Evolutionary conservation across 768 basidiomycete genomes (phyloP).

Genomic region (Serendipita sp.): DNA sequence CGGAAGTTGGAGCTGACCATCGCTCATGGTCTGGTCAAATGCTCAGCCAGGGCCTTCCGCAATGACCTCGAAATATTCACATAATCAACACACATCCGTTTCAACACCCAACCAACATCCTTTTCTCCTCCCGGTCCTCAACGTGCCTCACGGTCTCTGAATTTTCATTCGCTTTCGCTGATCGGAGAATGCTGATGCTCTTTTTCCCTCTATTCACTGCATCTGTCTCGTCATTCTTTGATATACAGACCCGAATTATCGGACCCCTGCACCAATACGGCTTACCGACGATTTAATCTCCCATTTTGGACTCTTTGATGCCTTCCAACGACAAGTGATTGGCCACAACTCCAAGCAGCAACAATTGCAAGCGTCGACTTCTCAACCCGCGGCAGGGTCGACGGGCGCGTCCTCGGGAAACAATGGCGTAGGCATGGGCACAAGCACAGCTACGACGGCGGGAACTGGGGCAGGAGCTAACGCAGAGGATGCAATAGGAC

Average conservation of each 20-base stretch:
- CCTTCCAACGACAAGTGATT: background rate
- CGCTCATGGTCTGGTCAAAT: background rate
- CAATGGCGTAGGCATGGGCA: background rate
- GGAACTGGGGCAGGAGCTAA: background rate
- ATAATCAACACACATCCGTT: background rate
- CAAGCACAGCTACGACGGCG: background rate
- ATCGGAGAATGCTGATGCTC: background rate
- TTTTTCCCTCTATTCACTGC: background rate
- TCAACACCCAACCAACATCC: background rate
- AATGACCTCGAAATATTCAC: background rate
- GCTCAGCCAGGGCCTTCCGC: background rate
- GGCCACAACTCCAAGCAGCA: background rate
- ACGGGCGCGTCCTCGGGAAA: background rate
- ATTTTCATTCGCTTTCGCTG: background rate
- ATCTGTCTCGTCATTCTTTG: background rate
- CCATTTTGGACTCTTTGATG: slow-evolving; percentile 1
- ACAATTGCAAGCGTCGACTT: background rate
- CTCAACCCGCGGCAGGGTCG: background rate
- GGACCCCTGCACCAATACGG: background rate
- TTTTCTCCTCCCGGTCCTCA: background rate
- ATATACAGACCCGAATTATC: background rate
- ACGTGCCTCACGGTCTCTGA: slow-evolving; percentile 1
- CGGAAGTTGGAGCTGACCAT: background rate
- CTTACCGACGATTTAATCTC: background rate
- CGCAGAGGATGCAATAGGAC: background rate